Evolutionary conservation across 306 rosid genomes (phyloP).

Genomic region (Hylodesmum podocarpum): DNA sequence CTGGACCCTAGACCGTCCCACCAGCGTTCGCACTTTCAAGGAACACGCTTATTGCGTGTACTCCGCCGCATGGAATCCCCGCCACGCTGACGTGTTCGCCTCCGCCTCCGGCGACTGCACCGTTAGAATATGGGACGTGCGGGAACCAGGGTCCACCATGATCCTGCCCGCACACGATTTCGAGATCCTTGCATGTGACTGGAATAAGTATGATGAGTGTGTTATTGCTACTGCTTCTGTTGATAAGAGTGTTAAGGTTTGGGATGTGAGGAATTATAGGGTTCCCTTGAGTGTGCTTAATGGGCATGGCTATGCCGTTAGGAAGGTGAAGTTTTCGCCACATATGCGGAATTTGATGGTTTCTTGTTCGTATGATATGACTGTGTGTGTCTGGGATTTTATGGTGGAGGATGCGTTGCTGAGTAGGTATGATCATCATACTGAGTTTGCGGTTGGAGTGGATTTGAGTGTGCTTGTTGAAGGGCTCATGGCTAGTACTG

Average conservation of each 20-base stretch:
- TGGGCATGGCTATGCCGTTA: slow-evolving; percentile 83
- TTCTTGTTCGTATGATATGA: slow-evolving; percentile 91
- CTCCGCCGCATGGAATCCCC: slow-evolving; percentile 89
- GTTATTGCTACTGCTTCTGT: slow-evolving; percentile 74
- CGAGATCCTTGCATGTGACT: slow-evolving; percentile 75
- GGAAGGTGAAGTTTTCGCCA: slow-evolving; percentile 79
- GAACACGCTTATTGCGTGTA: slow-evolving; percentile 95
- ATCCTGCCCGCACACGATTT: slow-evolving; percentile 74
- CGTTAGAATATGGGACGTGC: slow-evolving; percentile 84
- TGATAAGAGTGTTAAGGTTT: slow-evolving; percentile 77
- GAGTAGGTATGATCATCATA: slow-evolving; percentile 84
- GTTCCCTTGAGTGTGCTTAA: slow-evolving; percentile 70
- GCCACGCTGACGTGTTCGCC: slow-evolving; percentile 89
- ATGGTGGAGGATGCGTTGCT: slow-evolving; percentile 86
- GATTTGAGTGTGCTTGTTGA: slow-evolving; percentile 94
- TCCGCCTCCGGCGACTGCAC: slow-evolving; percentile 97
- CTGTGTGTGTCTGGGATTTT: slow-evolving; percentile 88
- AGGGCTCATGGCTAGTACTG: slow-evolving; percentile 87
- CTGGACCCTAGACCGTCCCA: slow-evolving; percentile 86
- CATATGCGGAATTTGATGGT: slow-evolving; percentile 62
- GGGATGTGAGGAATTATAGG: slow-evolving; percentile 74
- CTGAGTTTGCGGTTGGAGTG: slow-evolving; percentile 89
- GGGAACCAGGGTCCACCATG: slow-evolving; percentile 83
- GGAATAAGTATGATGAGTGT: slow-evolving; percentile 95
- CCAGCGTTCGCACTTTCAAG: slow-evolving; percentile 78